phyloP scores from a whole-genome alignment of 345 rosid species.

The Gossypioides kirkii region DNA sequence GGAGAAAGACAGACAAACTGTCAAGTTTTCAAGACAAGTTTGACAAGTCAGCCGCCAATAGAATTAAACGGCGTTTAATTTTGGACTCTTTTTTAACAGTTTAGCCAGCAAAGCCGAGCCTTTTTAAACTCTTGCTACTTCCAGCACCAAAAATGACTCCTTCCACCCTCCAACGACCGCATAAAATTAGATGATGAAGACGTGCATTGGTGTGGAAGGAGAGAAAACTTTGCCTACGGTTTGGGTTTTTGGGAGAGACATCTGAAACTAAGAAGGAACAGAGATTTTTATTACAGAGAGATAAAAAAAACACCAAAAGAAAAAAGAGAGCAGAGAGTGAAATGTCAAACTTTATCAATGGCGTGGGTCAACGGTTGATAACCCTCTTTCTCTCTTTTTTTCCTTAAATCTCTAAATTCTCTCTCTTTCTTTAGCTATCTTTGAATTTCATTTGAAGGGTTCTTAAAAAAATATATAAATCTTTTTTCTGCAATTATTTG shows the following conservation, averaged over 20 bases:
- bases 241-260: slow-evolving; percentile 19
- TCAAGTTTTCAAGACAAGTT: slow-evolving; percentile 9
- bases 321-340: slow-evolving; percentile 18
- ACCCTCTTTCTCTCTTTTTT: slow-evolving; percentile 4
- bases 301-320: neutral
- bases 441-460: slow-evolving; percentile 10
- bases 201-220: slow-evolving; percentile 6
- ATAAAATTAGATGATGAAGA: neutral
- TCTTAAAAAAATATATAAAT: slow-evolving; percentile 4
- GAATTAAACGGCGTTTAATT: slow-evolving; percentile 32
- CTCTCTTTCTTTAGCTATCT: neutral
- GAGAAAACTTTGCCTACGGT: neutral
- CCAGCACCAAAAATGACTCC: neutral
- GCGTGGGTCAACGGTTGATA: slow-evolving; percentile 60
- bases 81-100: neutral
- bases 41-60: slow-evolving; percentile 47
- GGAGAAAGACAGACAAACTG: neutral
- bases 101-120: slow-evolving; percentile 3
- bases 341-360: slow-evolving; percentile 40
- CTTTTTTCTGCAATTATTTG: neutral
- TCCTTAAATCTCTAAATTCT: neutral
- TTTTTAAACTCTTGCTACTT: neutral
- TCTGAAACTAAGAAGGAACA: slow-evolving; percentile 27
- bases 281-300: slow-evolving; percentile 20
- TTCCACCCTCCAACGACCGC: neutral